Evolutionary conservation across 2,329 filamentous ascomycete species (phyloP).

Genomic region (Aspergillus quadricinctus): DNA sequence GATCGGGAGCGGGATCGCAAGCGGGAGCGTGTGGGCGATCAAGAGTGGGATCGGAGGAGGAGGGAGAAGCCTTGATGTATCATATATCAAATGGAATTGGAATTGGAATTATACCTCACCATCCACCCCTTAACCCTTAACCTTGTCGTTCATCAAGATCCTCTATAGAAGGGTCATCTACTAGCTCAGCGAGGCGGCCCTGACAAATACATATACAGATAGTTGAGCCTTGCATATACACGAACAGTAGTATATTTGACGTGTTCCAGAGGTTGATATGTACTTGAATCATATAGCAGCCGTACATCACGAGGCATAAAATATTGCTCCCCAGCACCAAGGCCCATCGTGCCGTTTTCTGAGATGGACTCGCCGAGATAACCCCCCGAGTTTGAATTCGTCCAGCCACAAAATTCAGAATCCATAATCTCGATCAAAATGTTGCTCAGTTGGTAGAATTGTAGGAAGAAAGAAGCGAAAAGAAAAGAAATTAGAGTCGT

Average conservation of each 20-base stretch:
- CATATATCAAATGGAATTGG: neutral
- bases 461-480: neutral
- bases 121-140: neutral
- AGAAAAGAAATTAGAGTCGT: neutral
- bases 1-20: constrained; percentile 38
- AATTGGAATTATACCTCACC: neutral
- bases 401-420: neutral
- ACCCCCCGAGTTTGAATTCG: neutral
- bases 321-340: neutral
- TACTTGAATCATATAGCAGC: neutral
- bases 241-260: neutral
- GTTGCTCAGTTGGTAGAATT: too few species aligned
- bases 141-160: neutral
- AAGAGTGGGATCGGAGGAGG: constrained; percentile 33
- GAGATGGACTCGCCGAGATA: neutral
- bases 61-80: neutral
- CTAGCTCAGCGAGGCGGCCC: neutral
- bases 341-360: neutral
- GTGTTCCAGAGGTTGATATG: neutral
- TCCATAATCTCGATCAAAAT: neutral
- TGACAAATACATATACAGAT: neutral
- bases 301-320: neutral
- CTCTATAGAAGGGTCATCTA: neutral
- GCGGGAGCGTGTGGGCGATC: constrained; percentile 26
- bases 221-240: neutral